Base-by-base conservation (phyloP, 768 basidiomycete genomes). In the Phaffia australis region DNA sequence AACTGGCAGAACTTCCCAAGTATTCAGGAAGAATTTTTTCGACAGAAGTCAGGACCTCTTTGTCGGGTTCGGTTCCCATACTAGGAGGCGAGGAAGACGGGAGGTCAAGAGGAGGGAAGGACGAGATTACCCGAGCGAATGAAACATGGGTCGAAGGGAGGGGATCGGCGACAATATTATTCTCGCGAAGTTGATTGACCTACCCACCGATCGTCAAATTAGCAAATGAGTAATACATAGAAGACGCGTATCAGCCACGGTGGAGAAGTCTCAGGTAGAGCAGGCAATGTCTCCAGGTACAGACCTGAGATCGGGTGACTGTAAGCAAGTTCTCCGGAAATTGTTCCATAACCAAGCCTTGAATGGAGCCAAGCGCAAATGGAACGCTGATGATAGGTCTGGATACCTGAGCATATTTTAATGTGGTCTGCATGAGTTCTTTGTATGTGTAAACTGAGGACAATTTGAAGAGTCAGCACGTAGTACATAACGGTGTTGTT, bases 291-390 rank as follows among this genome's bases (percentile, higher is more conserved):
- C 52, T 57, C 18, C 29, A 18, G 62, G 73, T n/a, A 69, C 72
- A 52, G 30, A 86, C 87, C 79, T 88, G 87, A 68, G 82, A 81
- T 46, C 82, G 79, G 18, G 87, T 87, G 21, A 88, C 71, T 0
- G 87, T 87, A 69, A 88, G 84, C 23, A 86, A 70, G 66, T 82
- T 85, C 21, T 77, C 73, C 0, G 87, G 87, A 15, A 88, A 76
- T 64, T 75, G 79, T 75, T 88, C 86, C 60, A 87, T 72, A 48
- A 88, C 71, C 27, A 79, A 78, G 3, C 82, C 87, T 76, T 88
- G 86, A n/a, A 85, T 65, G 70, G 77, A 79, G 3, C 87, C 87
- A 30, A 87, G 64, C 48, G 77, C 75, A 73, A 81, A 87, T 0
- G 87, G 87, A 6, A 88, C 67, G 9, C 84, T 83, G 16, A 88